Conservation (phyloP, 2,329 filamentous ascomycete genomes). For the Ophiostoma piceae region DNA sequence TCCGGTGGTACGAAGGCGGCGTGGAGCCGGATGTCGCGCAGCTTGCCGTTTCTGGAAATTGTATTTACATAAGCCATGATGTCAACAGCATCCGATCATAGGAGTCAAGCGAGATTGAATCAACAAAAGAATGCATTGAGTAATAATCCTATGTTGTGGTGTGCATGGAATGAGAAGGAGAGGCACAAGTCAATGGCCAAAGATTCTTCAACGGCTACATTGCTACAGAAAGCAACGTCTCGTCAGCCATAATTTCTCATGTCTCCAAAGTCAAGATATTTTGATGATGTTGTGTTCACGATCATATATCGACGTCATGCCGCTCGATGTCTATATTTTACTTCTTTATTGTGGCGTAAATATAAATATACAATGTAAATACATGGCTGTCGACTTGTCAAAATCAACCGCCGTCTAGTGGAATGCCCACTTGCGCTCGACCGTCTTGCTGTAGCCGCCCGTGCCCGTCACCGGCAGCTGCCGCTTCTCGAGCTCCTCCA, state of each 20-base stretch:
- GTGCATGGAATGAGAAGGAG: too few relatives aligned
- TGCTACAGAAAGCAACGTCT: too few relatives aligned
- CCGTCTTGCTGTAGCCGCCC: slow-evolving; percentile 26
- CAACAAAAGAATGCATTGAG: too few relatives aligned
- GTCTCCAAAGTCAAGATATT: too few relatives aligned
- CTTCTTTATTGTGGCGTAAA: slow-evolving; percentile 12
- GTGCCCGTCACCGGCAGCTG: slow-evolving; percentile 32
- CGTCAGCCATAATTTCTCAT: too few relatives aligned
- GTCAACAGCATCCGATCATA: too few relatives aligned
- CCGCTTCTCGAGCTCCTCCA: slow-evolving; percentile 33
- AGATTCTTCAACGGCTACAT: too few relatives aligned
- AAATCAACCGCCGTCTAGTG: background rate
- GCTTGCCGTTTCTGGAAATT: background rate
- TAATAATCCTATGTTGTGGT: too few relatives aligned
- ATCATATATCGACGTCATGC: too few relatives aligned
- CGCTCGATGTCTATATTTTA: slow-evolving; percentile 1
- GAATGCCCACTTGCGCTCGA: slow-evolving; percentile 28
- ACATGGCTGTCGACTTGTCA: background rate
- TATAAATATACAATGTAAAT: slow-evolving; percentile 1
- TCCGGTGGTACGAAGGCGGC: background rate
- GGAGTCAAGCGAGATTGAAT: too few relatives aligned
- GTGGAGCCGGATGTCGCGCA: background rate
- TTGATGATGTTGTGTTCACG: too few relatives aligned
- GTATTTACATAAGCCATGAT: background rate
- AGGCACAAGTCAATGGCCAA: too few relatives aligned